These are phyloP conservation scores for Withania somnifera DNA, from an alignment of 305 asterid species.

Conservation along the genomic window DNA sequence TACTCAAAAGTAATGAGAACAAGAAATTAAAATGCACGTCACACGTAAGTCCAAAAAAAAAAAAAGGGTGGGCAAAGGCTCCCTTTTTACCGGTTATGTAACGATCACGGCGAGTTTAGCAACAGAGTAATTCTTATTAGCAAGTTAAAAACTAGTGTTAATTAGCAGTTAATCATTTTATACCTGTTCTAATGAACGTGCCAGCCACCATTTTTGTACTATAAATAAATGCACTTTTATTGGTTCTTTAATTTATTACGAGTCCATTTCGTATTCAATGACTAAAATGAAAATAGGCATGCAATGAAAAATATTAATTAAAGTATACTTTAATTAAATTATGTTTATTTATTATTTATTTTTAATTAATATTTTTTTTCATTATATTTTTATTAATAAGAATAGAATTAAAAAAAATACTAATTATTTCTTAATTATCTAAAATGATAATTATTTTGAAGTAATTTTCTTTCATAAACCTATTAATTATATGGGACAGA, in stretches of 20 bases:
- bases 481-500: no score
- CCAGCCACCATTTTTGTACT: not conserved
- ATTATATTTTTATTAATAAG: no score
- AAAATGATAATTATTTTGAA: no score
- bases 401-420: no score
- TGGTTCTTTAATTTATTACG: not conserved
- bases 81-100: not conserved
- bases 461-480: no score
- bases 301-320: no score
- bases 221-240: not conserved
- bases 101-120: not conserved
- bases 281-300: no score
- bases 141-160: not conserved
- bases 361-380: no score
- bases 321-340: no score
- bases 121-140: not conserved
- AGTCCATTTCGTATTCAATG: not conserved
- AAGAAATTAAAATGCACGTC: not conserved
- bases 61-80: not conserved
- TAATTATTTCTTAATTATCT: no score
- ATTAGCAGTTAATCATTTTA: not conserved
- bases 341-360: no score
- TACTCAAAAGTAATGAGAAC: not conserved
- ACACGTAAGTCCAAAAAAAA: not conserved
- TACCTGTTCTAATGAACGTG: not conserved